phyloP scores from a whole-genome alignment of 2,329 filamentous ascomycete genomes.

The Colletotrichum sp. region DNA sequence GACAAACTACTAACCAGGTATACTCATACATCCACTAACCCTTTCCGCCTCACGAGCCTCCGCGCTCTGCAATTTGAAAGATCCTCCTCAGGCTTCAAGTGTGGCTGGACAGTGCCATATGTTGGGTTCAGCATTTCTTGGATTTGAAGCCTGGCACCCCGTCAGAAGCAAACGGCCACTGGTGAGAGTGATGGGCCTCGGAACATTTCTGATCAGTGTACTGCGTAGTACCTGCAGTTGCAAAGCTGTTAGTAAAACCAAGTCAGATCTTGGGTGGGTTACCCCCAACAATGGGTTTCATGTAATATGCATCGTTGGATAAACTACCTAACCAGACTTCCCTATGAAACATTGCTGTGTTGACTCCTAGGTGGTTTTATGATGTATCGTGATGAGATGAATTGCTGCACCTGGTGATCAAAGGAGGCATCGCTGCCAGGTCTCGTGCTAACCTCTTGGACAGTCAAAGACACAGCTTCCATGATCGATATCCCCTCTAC shows the following conservation, averaged over 20 bases:
- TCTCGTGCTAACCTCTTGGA: background rate
- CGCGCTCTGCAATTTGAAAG: background rate
- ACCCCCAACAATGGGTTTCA: no score
- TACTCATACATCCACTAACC: background rate
- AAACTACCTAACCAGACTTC: no score
- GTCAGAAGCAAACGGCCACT: background rate
- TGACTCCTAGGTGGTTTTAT: no score
- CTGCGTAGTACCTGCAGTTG: background rate
- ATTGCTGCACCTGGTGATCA: background rate
- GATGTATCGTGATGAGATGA: background rate
- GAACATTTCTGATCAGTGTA: background rate
- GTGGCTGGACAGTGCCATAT: background rate
- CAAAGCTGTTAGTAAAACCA: no score
- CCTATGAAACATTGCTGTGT: background rate
- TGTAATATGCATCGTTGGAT: no score
- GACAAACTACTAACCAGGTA: background rate
- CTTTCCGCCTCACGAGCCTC: background rate
- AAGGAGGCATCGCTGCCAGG: background rate
- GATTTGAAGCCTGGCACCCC: background rate
- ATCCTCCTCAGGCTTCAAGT: background rate
- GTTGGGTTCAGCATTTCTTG: background rate
- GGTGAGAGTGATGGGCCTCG: background rate
- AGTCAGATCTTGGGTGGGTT: no score
- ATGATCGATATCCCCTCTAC: background rate
- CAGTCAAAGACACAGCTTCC: background rate